Conservation (phyloP, 2,329 filamentous ascomycete species). For the Pochonia chlamydosporia region DNA sequence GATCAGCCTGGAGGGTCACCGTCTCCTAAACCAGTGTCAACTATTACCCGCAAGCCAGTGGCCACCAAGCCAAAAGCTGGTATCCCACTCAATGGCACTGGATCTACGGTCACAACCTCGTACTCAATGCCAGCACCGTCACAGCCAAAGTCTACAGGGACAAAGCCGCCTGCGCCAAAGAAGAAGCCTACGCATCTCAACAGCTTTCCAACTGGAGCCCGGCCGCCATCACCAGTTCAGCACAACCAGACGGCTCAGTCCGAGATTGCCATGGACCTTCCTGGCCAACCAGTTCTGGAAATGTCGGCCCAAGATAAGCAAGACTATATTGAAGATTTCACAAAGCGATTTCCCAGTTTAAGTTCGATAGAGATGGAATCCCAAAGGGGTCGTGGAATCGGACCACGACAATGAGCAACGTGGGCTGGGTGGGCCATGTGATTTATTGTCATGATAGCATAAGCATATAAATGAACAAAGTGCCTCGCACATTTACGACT, state of each 20-base stretch:
- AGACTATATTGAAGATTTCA: slow-evolving; percentile 67
- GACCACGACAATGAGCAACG: slow-evolving; percentile 17
- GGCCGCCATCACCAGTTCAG: slow-evolving; percentile 41
- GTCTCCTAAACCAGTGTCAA: slow-evolving; percentile 33
- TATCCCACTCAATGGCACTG: background rate
- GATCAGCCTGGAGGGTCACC: slow-evolving; percentile 30
- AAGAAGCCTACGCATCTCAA: slow-evolving; percentile 59
- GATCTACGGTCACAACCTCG: slow-evolving; percentile 10
- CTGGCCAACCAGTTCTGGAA: slow-evolving; percentile 43
- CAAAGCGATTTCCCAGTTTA: slow-evolving; percentile 80
- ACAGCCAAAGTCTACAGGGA: slow-evolving; percentile 16
- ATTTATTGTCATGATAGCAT: slow-evolving; percentile 9
- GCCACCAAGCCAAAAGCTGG: background rate
- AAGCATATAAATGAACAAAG: slow-evolving; percentile 6
- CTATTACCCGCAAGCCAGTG: slow-evolving; percentile 45
- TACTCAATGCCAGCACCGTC: slow-evolving; percentile 18
- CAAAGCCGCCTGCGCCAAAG: slow-evolving; percentile 50
- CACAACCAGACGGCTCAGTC: slow-evolving; percentile 19
- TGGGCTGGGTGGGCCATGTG: slow-evolving; percentile 4
- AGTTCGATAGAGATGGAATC: slow-evolving; percentile 82
- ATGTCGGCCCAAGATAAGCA: slow-evolving; percentile 55
- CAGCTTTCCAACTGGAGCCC: slow-evolving; percentile 41
- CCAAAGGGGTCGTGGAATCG: slow-evolving; percentile 35
- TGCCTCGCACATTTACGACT: background rate
- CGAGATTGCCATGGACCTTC: slow-evolving; percentile 39